Evolutionary conservation across 2,329 filamentous ascomycete genomes (phyloP).

Genomic region (Cladosporium oxysporum): DNA sequence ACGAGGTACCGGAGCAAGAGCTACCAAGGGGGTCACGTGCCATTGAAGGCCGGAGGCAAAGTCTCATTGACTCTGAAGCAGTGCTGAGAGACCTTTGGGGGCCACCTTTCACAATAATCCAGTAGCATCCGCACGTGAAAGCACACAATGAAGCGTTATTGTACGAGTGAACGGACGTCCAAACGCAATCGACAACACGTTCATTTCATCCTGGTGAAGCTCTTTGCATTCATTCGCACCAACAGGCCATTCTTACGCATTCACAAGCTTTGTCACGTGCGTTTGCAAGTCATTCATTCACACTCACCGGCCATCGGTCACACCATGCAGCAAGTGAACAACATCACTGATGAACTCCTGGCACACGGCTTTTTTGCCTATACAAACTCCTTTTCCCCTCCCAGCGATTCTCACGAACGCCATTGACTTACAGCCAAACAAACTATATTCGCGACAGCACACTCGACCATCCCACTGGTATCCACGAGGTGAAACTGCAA

Average conservation of each 20-base stretch:
- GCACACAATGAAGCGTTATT: not conserved
- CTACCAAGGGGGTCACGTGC: not conserved
- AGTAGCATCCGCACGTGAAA: not conserved
- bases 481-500: not conserved
- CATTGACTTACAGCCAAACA: not conserved
- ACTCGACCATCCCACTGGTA: no score
- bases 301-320: not conserved
- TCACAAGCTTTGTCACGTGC: not conserved
- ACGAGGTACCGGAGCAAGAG: conserved; percentile 4
- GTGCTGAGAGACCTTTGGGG: not conserved
- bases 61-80: not conserved
- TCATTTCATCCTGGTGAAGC: not conserved
- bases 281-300: not conserved
- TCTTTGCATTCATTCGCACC: not conserved
- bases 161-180: not conserved
- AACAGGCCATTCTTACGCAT: not conserved
- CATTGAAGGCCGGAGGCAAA: not conserved
- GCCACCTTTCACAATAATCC: not conserved
- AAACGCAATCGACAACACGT: not conserved
- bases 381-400: not conserved
- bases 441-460: not conserved
- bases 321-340: not conserved
- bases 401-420: not conserved
- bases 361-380: not conserved
- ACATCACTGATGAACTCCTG: not conserved